phyloP scores from a whole-genome alignment of 352 stramenopile species.

The Pythium monospermum region DNA sequence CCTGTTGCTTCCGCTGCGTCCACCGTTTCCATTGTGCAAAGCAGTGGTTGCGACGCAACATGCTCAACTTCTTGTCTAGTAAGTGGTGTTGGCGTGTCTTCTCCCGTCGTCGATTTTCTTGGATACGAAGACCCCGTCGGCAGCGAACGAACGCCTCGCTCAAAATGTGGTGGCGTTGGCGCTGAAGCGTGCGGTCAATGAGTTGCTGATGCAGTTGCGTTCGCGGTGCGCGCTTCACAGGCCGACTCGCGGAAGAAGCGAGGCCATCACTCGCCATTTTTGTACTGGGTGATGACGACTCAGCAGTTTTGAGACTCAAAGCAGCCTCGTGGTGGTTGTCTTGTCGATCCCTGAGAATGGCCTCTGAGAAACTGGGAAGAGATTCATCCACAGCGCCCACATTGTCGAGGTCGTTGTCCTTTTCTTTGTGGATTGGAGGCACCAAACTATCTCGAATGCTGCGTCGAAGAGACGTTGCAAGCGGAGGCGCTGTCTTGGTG shows the following conservation, averaged over 20 bases:
- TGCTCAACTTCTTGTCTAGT: slow-evolving; percentile 15
- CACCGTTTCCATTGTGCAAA: slow-evolving; percentile 36
- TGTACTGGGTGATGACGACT: background rate
- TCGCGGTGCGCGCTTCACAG: no score
- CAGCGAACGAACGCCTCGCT: slow-evolving; percentile 43
- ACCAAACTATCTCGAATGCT: no score
- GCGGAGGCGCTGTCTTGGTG: no score
- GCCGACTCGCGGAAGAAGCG: no score
- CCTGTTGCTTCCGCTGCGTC: slow-evolving; percentile 9
- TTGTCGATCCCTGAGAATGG: slow-evolving; percentile 8
- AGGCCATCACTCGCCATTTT: no score
- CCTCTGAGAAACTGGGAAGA: slow-evolving; percentile 31
- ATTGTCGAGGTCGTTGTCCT: slow-evolving; percentile 3
- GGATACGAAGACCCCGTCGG: slow-evolving; percentile 47
- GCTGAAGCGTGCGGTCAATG: slow-evolving; percentile 45
- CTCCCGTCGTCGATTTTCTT: slow-evolving; percentile 32
- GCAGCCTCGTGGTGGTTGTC: background rate
- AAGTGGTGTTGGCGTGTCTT: slow-evolving; percentile 28
- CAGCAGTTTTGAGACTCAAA: background rate
- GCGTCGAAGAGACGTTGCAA: background rate
- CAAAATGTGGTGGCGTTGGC: slow-evolving; percentile 35
- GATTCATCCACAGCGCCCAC: slow-evolving; percentile 26
- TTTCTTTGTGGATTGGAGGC: no score
- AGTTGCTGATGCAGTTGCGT: slow-evolving; percentile 67
- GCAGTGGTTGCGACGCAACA: slow-evolving; percentile 26